Base-by-base conservation (phyloP, 768 basidiomycete genomes). In the Lyophyllum semitale region DNA sequence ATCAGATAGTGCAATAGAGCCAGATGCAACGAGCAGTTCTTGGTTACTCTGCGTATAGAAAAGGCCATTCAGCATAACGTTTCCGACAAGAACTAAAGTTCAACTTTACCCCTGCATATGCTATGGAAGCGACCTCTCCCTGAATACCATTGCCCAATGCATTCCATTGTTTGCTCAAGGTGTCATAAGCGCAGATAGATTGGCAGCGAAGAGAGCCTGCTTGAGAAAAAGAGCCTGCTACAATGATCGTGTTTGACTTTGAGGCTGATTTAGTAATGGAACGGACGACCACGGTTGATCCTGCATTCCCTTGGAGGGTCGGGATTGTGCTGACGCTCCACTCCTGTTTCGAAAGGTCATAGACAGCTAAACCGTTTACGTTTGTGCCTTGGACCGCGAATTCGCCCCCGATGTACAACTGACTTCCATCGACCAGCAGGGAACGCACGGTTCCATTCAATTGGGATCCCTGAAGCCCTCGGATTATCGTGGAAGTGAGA, bases 171-270 rank as follows among this genome's bases (percentile, higher is more conserved):
- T 82, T 84, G n/a, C 74, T 73, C 0, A 66, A 67, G 1, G 79
- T 81, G 66, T 95, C 86, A 64, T 90, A 87, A 18, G 82, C 71
- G 67, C 96, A 99, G 38, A 98, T 84, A 2, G 83, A 86, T 35
- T 82, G 81, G 69, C 96, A 98, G 1, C 73, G 68, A 15, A 90
- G 71, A 0, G 86, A 81, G 8, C 93, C 95, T 2, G 90, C 93
- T 38, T 85, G 81, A 0, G 83, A 70, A 59, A 99, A 98, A 2
- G 88, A 84, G n/a, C 96, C 96, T 2, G 90, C 94, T 11, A 97
- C 88, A 45, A 97, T 76, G 50, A 98, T 67, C 2, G 77, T 77
- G 44, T 84, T 80, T 23, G 81, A 63, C 62, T 85, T 81, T 12
- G 85, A 79, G 1, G 80, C 65, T 0, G 92, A 82, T 51, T 78